These are phyloP conservation scores for Pneumocystis canis DNA, from an alignment of 1,139 yeast genomes.

Conservation along the genomic window DNA sequence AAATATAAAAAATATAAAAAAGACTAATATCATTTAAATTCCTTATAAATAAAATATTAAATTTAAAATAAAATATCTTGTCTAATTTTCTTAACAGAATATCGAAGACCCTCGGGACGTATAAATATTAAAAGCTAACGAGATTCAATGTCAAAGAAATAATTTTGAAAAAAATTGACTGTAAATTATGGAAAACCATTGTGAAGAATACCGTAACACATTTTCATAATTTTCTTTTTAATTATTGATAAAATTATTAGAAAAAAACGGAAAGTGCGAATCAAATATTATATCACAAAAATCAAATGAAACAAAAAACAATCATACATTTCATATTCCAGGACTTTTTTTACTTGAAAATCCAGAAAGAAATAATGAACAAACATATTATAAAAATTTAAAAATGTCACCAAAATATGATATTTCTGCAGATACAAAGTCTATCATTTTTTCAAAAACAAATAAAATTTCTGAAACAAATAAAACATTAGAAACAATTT, in stretches of 20 bases:
- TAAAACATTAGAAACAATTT: neutral
- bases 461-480: neutral
- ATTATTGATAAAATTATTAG: neutral
- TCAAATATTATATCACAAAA: neutral
- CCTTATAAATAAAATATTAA: too few relatives aligned
- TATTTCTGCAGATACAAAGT: neutral
- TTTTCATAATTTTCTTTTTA: neutral
- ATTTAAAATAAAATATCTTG: too few relatives aligned
- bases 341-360: neutral
- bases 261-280: neutral
- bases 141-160: too few relatives aligned
- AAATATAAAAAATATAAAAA: too few relatives aligned
- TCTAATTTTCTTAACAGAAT: too few relatives aligned
- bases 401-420: neutral
- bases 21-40: too few relatives aligned
- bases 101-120: too few relatives aligned
- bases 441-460: neutral
- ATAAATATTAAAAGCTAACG: neutral
- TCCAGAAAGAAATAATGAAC: neutral
- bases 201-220: constrained; percentile 13
- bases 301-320: neutral
- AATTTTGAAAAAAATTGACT: too few relatives aligned
- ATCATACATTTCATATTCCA: neutral
- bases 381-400: neutral
- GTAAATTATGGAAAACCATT: neutral